Base-by-base conservation (phyloP, 208 protist species). In the Wallacemonas collosoma region DNA sequence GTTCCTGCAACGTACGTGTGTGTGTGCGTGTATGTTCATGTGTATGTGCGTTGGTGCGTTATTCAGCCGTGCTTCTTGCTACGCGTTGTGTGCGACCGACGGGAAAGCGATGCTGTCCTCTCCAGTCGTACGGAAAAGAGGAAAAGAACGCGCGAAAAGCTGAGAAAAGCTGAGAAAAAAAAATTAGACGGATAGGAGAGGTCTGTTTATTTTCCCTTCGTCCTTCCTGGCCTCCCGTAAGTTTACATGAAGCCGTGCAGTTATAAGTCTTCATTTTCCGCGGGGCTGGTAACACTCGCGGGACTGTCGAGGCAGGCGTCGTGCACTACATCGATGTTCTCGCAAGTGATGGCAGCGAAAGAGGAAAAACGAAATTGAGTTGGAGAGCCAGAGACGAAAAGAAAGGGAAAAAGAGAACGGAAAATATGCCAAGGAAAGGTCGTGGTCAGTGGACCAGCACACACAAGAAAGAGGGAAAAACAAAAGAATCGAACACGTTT, bases 361-460 rank as follows among this genome's bases (percentile, higher is more conserved):
- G 45, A 50, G 45, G 45, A 53, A 58, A 69, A 67, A 57, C 9
- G 48, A 44, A 71, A 67, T 41, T 0, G 35, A 45, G 58, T n/a
- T 62, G 65, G 53, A 58, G 53, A 58, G 14, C 26, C 6, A 58
- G 14, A 15, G 50, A 64, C 41, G 61, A 64, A 43, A 38, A 63
- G 39, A 7, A 63, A 38, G 39, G 17, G 57, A 26, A 53, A 67
- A 53, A 67, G 17, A 63, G 39, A 44, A 44, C 7, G 55, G 15
- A 35, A 60, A 53, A 15, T 53, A 53, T n/a, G 15, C 11, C 0
- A 53, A 53, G 15, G 48, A n/a, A 53, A 53, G 15, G 48, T 58
- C 11, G 26, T 7, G 14, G 53, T 58, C 53, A 5, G 53, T 58
- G 14, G 14, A 36, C 14, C 53, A 15, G 26, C 53, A 58, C 9